Evolutionary conservation across 2,329 filamentous ascomycete species (phyloP), one percentile per base, ranked within the genome.

Genomic region (Fusarium sp.): DNA sequence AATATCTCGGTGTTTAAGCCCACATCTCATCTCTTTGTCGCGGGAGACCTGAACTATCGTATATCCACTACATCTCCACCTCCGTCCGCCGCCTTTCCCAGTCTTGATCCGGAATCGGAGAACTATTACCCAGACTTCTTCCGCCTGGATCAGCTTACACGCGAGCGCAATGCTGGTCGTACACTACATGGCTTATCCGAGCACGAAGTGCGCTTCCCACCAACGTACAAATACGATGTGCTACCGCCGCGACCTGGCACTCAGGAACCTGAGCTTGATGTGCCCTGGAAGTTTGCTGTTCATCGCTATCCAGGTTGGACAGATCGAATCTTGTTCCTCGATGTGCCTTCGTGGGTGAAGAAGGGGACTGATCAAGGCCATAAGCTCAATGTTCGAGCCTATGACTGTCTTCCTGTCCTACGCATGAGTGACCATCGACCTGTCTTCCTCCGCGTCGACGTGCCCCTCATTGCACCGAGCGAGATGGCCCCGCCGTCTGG

Each of bases 1-100:
- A 79, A 86, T 68, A 81, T 88, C 40, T 89, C 89, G 34, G 88
- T 98, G 58, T 98, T 95, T 82, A 88, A 87, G 50, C 89, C 93
- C 2, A 87, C 86, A 5, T 90, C 90, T 5, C 90, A 97, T 77
- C 84, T 98, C 2, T 97, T 98, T 78, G 85, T 98, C 46, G 92
- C 91, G 1, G 96, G 96, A 24, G 96, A 99, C 78, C 86, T 99
- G 63, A 99, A 99, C 83, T 99, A 99, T 81, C 92, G 96, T 71
- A 97, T 95, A 18, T 89, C 90, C 9, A 86, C 90, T 66, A 86
- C 84, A 1, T 82, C 86, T 1, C 94, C 95, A 1, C 81, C 84
- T 0, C 82, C 86, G 1, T 80, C 84, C 4, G 90, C 92, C 51
- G 83, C 74, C 50, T 94, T 86, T 87, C 96, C 72, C 79, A 91